Conservation (phyloP, 345 rosid genomes). For the Bruguiera parviflora region DNA sequence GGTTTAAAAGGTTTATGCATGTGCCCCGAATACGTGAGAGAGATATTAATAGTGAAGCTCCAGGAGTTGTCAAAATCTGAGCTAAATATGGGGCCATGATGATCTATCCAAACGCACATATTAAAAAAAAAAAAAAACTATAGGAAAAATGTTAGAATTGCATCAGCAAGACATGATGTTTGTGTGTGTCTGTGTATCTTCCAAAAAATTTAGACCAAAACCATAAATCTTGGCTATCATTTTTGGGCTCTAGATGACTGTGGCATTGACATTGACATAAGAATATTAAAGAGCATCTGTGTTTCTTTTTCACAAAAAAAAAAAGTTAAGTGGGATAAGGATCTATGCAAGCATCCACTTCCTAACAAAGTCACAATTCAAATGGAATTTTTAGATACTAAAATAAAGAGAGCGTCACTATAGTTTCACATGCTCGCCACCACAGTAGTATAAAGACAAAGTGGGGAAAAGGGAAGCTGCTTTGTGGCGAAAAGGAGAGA, state of each 20-base stretch:
- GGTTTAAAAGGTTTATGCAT: not conserved
- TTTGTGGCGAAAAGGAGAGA: slow-evolving; percentile 5
- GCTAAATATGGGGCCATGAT: not conserved
- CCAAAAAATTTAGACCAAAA: slow-evolving; percentile 1
- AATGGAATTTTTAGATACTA: slow-evolving; percentile 11
- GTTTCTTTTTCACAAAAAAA: no score
- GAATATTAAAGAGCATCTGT: not conserved
- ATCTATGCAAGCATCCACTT: slow-evolving; percentile 15
- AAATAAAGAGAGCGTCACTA: not conserved
- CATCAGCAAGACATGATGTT: not conserved
- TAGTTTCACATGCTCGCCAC: slow-evolving; percentile 7
- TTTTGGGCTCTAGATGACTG: not conserved
- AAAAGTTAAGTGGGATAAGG: slow-evolving; percentile 3
- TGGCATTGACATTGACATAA: not conserved
- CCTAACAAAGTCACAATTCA: slow-evolving; percentile 1
- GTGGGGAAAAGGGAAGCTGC: slow-evolving; percentile 7
- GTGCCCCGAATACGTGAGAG: not conserved
- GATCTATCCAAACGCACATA: not conserved
- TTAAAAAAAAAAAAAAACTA: not conserved
- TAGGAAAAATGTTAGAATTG: not conserved
- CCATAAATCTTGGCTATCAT: not conserved
- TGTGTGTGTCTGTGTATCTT: not conserved
- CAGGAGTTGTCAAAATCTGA: not conserved
- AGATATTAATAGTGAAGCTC: not conserved
- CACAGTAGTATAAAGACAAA: slow-evolving; percentile 8